Percentiles rank a stretch among this genome's conserved stretches.
Conservation (phyloP, 805 yeast species). For the Kodamaea fukazawae region DNA sequence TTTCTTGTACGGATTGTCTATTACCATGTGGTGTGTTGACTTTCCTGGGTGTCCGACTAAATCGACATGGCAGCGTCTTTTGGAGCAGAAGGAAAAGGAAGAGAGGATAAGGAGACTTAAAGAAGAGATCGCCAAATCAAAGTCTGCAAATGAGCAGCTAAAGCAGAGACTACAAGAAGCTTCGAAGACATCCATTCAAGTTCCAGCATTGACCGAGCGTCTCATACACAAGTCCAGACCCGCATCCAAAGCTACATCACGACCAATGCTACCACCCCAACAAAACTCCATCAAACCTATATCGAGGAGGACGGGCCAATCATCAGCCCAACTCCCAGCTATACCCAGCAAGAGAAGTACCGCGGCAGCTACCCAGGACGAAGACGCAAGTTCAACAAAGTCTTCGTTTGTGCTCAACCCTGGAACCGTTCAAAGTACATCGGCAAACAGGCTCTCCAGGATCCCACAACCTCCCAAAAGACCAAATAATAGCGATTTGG, state of each 20-base stretch:
- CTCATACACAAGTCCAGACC: neutral
- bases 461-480: slow-evolving; percentile 19
- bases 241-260: neutral
- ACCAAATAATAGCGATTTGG: neutral
- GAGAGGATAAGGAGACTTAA: slow-evolving; percentile 16
- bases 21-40: slow-evolving; percentile 87
- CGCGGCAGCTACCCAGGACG: slow-evolving; percentile 9
- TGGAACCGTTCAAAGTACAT: neutral
- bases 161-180: slow-evolving; percentile 16
- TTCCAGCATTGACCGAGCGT: neutral
- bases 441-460: slow-evolving; percentile 13
- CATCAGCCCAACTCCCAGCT: too few relatives aligned
- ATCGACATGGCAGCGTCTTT: slow-evolving; percentile 31
- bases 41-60: slow-evolving; percentile 47
- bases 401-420: slow-evolving; percentile 29
- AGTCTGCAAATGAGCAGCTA: slow-evolving; percentile 23
- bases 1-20: slow-evolving; percentile 72
- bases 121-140: slow-evolving; percentile 20
- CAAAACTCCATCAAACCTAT: neutral
- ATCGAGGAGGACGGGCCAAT: too few relatives aligned
- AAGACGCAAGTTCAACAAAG: slow-evolving; percentile 20
- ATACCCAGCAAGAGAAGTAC: slow-evolving; percentile 1
- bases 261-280: slow-evolving; percentile 2
- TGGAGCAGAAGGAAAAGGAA: slow-evolving; percentile 17
- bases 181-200: neutral